These are phyloP conservation scores for Acanthochlamys bracteata DNA, from an alignment of 106 monocot genomes.

Conservation along the genomic window DNA sequence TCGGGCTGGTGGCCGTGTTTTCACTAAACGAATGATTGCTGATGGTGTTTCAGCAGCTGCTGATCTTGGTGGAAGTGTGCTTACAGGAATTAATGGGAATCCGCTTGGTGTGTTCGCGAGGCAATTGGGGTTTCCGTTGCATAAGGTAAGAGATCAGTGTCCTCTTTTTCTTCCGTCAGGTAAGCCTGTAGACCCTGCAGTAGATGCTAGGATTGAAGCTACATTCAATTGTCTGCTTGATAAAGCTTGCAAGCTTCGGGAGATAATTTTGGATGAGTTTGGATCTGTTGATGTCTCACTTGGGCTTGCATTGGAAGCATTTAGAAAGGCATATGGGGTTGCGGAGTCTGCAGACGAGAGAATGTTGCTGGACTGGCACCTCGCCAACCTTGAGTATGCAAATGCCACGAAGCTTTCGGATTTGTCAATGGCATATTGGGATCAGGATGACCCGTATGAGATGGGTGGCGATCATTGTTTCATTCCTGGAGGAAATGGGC, in stretches of 20 bases:
- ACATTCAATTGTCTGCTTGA: constrained; percentile 86
- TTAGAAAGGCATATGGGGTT: constrained; percentile 52
- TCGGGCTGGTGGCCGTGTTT: constrained; percentile 88
- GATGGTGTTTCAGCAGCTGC: constrained; percentile 43
- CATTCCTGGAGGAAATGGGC: constrained; percentile 82
- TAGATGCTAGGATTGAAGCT: constrained; percentile 60
- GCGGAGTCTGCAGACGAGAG: constrained; percentile 58
- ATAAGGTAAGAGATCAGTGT: constrained; percentile 91
- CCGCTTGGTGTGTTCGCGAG: constrained; percentile 79
- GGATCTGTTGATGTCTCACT: constrained; percentile 66
- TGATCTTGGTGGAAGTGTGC: constrained; percentile 90
- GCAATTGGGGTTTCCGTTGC: constrained; percentile 86
- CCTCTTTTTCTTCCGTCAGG: constrained; percentile 84
- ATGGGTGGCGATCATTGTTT: constrained; percentile 99
- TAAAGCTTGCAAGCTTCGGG: constrained; percentile 77
- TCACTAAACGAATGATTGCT: constrained; percentile 51
- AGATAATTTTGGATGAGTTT: constrained; percentile 44
- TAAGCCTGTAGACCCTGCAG: constrained; percentile 46
- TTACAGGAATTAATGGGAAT: constrained; percentile 94
- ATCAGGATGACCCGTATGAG: constrained; percentile 99
- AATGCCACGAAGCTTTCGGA: constrained; percentile 76
- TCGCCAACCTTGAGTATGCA: constrained; percentile 95
- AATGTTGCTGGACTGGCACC: constrained; percentile 96
- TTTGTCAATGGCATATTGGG: constrained; percentile 95
- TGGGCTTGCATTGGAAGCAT: constrained; percentile 77